These are phyloP conservation scores for Flaveria linearis DNA, from an alignment of 129 eudicot genomes.

Conservation along the genomic window DNA sequence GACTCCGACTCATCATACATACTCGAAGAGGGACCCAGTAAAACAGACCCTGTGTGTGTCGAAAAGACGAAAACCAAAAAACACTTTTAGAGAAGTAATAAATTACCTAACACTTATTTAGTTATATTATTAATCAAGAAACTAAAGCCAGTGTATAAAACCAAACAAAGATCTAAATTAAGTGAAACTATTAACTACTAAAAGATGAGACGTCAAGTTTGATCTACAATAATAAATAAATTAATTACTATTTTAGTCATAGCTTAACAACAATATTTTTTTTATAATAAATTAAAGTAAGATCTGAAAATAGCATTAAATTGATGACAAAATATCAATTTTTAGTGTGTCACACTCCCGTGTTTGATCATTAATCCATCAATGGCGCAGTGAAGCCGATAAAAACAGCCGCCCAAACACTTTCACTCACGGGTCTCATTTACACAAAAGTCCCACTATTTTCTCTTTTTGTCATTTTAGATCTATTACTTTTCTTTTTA, in stretches of 20 bases:
- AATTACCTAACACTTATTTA: too few relatives aligned
- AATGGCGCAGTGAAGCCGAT: slow-evolving; percentile 30
- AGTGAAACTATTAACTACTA: neutral
- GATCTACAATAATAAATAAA: neutral
- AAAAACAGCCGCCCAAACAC: slow-evolving; percentile 40
- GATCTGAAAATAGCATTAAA: neutral
- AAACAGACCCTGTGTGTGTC: too few relatives aligned
- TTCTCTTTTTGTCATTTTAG: neutral
- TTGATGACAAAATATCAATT: slow-evolving; percentile 14
- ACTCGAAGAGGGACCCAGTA: too few relatives aligned
- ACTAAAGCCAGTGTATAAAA: too few relatives aligned
- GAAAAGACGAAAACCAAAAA: too few relatives aligned
- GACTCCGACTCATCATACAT: too few relatives aligned
- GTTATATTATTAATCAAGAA: too few relatives aligned
- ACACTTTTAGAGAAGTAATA: too few relatives aligned
- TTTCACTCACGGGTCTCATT: slow-evolving; percentile 34
- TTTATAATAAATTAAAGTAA: neutral
- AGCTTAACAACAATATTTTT: too few relatives aligned
- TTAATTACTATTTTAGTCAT: neutral
- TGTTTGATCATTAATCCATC: slow-evolving; percentile 31
- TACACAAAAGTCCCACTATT: slow-evolving; percentile 20
- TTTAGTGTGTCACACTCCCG: slow-evolving; percentile 29
- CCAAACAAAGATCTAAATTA: neutral
- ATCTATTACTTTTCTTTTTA: neutral
- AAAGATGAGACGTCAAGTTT: neutral